A percentile compares a stretch with the other conserved stretches of the same genome.
Evolutionary conservation across 106 monocot genomes (phyloP).

Genomic region (Vanilla planifolia): DNA sequence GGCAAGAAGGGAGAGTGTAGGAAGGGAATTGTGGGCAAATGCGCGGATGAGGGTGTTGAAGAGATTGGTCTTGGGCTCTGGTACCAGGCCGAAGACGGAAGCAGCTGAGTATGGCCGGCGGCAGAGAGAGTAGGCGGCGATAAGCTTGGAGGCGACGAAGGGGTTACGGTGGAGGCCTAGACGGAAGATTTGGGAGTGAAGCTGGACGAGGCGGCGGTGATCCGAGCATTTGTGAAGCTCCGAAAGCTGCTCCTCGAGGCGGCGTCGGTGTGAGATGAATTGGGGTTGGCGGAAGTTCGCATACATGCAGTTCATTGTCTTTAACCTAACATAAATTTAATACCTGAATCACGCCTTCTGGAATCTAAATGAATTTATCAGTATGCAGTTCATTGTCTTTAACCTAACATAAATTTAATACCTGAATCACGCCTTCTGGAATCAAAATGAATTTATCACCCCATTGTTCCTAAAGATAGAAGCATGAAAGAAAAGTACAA

Average conservation of each 20-base stretch:
- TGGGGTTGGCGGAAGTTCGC: conserved; percentile 17
- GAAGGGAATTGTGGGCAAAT: conserved; percentile 20
- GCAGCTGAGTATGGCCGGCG: conserved; percentile 19
- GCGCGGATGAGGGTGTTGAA: conserved; percentile 72
- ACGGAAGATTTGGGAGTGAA: conserved; percentile 49
- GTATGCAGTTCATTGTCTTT: too few species aligned
- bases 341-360: too few species aligned
- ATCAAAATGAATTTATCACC: too few species aligned
- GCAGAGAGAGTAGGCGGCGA: conserved; percentile 57
- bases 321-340: too few species aligned
- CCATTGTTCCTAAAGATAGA: too few species aligned
- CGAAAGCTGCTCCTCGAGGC: conserved; percentile 42
- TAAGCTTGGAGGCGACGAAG: conserved; percentile 56
- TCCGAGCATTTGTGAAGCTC: conserved; percentile 47
- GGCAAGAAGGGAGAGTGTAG: conserved; percentile 19
- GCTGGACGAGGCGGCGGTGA: conserved; percentile 25
- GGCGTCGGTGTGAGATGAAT: conserved; percentile 45
- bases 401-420: too few species aligned
- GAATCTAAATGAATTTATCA: too few species aligned
- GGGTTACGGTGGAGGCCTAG: conserved; percentile 44
- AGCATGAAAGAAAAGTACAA: too few species aligned
- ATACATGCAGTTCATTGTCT: too few species aligned
- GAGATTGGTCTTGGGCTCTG: conserved; percentile 41
- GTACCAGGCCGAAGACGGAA: conserved; percentile 40
- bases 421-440: too few species aligned